Evolutionary conservation across 1,284 basidiomycete species (phyloP).

Genomic region (Cryptococcus hybrid): DNA sequence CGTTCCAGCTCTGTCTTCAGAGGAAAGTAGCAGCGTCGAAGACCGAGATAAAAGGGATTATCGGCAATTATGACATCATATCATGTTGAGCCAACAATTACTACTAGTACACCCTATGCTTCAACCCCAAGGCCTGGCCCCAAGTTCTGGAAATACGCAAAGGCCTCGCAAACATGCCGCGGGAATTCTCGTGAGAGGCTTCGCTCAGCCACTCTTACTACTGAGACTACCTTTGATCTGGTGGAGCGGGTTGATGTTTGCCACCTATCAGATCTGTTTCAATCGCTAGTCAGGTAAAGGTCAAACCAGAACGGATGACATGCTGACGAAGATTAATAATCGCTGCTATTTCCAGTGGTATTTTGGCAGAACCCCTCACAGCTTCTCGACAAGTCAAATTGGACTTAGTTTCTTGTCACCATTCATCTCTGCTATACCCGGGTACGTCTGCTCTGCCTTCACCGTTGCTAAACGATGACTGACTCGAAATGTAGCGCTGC

Average conservation of each 20-base stretch:
- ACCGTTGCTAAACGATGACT: background rate
- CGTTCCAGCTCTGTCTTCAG: background rate
- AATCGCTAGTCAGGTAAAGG: background rate
- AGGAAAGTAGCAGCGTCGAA: background rate
- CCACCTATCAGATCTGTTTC: constrained; percentile 1
- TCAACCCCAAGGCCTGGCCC: constrained; percentile 17
- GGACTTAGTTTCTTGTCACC: constrained; percentile 24
- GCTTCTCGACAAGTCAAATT: constrained; percentile 18
- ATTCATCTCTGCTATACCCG: constrained; percentile 21
- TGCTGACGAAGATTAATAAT: constrained; percentile 3
- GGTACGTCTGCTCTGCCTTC: constrained; percentile 3
- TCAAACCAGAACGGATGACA: background rate
- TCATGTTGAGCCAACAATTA: background rate
- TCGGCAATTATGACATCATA: background rate
- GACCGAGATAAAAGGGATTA: background rate
- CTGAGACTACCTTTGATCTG: background rate
- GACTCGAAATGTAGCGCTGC: constrained; percentile 1
- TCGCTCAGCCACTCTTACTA: constrained; percentile 7
- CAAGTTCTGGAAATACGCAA: constrained; percentile 10
- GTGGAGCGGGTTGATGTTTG: constrained; percentile 2
- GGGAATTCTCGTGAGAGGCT: constrained; percentile 10
- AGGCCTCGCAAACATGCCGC: constrained; percentile 1
- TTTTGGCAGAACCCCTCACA: constrained; percentile 23
- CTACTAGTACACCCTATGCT: background rate
- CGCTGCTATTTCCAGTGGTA: constrained; percentile 18